phyloP scores from a whole-genome alignment of 345 rosid species.

The Linum tenue region DNA sequence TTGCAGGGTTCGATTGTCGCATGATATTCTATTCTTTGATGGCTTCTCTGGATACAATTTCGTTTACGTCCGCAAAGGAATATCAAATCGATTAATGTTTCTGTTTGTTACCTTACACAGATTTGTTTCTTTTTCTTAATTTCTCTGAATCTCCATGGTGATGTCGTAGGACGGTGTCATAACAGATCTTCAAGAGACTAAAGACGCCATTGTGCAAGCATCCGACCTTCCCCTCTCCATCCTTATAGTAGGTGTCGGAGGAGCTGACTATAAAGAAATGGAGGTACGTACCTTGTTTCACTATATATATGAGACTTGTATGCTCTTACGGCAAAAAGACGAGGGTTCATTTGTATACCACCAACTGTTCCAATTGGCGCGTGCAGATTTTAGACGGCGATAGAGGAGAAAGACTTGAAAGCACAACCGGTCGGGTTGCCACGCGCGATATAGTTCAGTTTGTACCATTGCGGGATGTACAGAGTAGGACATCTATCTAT shows the following conservation, averaged over 20 bases:
- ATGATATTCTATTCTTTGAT: too few species aligned
- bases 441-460: conserved; percentile 94
- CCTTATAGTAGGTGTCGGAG: conserved; percentile 94
- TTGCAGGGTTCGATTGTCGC: too few species aligned
- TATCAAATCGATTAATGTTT: too few species aligned
- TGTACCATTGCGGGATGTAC: conserved; percentile 68
- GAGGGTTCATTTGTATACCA: not conserved
- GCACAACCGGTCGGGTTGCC: conserved; percentile 73
- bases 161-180: conserved; percentile 75
- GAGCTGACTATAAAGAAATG: conserved; percentile 99
- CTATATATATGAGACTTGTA: not conserved
- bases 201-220: conserved; percentile 83
- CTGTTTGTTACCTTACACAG: not conserved
- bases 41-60: too few species aligned
- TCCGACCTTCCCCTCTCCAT: conserved; percentile 86
- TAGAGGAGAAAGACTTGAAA: conserved; percentile 79
- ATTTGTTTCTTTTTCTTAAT: not conserved
- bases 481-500: conserved; percentile 35
- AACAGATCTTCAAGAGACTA: conserved; percentile 95
- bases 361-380: not conserved
- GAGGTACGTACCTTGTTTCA: conserved; percentile 41
- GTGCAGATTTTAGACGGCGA: conserved; percentile 76
- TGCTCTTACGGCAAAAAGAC: not conserved
- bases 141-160: conserved; percentile 8
- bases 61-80: too few species aligned